Conservation (phyloP, 2,329 filamentous ascomycete genomes). For the Fusarium poae region DNA sequence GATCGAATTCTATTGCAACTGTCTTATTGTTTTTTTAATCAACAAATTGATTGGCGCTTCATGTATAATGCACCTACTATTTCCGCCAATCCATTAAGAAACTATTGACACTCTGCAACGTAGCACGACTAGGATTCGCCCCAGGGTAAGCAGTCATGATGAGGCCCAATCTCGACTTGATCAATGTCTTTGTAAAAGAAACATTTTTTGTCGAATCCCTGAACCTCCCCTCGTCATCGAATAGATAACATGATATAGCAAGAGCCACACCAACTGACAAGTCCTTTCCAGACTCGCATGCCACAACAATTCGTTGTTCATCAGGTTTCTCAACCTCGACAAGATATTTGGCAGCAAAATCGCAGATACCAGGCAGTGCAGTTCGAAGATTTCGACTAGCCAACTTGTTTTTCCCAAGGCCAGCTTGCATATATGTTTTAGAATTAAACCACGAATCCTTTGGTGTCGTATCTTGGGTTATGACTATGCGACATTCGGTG, state of each 20-base stretch:
- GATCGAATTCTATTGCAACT: neutral
- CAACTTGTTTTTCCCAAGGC: slow-evolving; percentile 78
- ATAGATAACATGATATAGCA: slow-evolving; percentile 80
- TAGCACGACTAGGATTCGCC: slow-evolving; percentile 85
- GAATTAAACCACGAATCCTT: slow-evolving; percentile 58
- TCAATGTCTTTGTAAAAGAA: slow-evolving; percentile 77
- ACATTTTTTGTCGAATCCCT: slow-evolving; percentile 44
- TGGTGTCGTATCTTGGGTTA: slow-evolving; percentile 60
- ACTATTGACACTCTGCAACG: slow-evolving; percentile 91
- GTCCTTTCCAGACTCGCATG: slow-evolving; percentile 84
- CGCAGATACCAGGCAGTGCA: slow-evolving; percentile 73
- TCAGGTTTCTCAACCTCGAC: neutral
- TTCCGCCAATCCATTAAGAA: slow-evolving; percentile 77
- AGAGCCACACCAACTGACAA: slow-evolving; percentile 83
- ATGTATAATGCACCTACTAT: slow-evolving; percentile 22
- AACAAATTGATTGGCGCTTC: neutral
- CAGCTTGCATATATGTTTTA: slow-evolving; percentile 65
- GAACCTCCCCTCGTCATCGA: slow-evolving; percentile 71
- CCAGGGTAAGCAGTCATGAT: slow-evolving; percentile 84
- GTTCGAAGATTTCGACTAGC: slow-evolving; percentile 86
- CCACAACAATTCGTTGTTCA: slow-evolving; percentile 64
- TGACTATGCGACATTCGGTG: slow-evolving; percentile 57
- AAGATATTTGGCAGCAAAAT: slow-evolving; percentile 64
- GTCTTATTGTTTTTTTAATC: neutral
- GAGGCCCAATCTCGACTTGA: slow-evolving; percentile 82